These are phyloP conservation scores for Striga asiatica DNA, from an alignment of 257 asterid genomes.

Conservation along the genomic window DNA sequence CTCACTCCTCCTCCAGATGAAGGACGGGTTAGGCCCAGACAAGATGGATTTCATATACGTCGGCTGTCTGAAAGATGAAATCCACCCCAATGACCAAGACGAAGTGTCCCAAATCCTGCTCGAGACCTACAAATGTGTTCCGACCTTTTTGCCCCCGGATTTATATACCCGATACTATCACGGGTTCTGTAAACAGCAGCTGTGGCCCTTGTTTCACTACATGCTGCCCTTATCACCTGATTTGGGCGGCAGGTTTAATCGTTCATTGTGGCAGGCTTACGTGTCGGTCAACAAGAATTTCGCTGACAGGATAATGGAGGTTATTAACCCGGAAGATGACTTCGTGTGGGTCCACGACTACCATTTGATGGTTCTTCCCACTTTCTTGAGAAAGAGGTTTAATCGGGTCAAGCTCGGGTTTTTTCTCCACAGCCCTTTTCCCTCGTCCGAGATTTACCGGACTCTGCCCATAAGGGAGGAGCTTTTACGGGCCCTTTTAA, in stretches of 20 bases:
- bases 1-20: constrained; percentile 63
- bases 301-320: constrained; percentile 88
- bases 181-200: constrained; percentile 77
- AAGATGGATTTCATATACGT: constrained; percentile 68
- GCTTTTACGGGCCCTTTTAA: constrained; percentile 56
- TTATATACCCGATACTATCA: constrained; percentile 57
- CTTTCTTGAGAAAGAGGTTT: constrained; percentile 83
- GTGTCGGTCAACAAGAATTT: constrained; percentile 84
- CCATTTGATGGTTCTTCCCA: constrained; percentile 76
- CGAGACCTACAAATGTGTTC: constrained; percentile 69
- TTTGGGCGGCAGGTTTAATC: constrained; percentile 73
- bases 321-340: constrained; percentile 82
- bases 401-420: constrained; percentile 81
- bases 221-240: constrained; percentile 83
- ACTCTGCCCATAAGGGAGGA: constrained; percentile 78
- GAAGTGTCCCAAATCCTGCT: constrained; percentile 77
- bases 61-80: constrained; percentile 79
- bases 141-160: constrained; percentile 73
- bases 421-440: constrained; percentile 79
- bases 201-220: constrained; percentile 86
- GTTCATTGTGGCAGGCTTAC: constrained; percentile 76
- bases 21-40: constrained; percentile 55
- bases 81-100: constrained; percentile 75
- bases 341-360: constrained; percentile 85
- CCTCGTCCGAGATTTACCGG: constrained; percentile 73